These are phyloP conservation scores for Lablab purpureus DNA, from an alignment of 306 rosid genomes.

Conservation along the genomic window DNA sequence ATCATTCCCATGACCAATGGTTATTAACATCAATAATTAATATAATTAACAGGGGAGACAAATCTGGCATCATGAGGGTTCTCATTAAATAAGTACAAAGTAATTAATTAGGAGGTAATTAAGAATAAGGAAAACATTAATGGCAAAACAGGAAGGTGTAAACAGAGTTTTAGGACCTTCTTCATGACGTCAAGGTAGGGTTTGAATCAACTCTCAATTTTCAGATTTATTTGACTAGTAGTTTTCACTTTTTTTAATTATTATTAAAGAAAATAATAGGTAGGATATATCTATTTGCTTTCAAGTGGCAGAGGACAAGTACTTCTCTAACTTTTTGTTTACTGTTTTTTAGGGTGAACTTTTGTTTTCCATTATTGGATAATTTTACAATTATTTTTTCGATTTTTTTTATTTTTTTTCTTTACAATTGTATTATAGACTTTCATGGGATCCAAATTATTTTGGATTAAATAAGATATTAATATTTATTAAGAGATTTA, in stretches of 20 bases:
- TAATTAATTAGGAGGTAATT: constrained; percentile 42
- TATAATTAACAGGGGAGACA: constrained; percentile 37
- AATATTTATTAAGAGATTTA: too few relatives aligned
- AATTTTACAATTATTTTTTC: not conserved
- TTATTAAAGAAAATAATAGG: not conserved
- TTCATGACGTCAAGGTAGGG: constrained; percentile 21
- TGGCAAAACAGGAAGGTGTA: constrained; percentile 21
- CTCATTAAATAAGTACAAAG: constrained; percentile 49
- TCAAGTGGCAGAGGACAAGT: not conserved
- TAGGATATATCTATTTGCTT: constrained; percentile 18
- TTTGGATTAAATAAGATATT: too few relatives aligned
- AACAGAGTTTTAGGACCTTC: constrained; percentile 29
- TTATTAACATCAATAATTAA: constrained; percentile 33
- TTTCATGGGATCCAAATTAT: not conserved
- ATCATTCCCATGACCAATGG: constrained; percentile 25
- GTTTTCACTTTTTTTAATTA: not conserved
- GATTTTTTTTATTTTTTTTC: too few relatives aligned
- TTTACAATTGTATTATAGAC: too few relatives aligned
- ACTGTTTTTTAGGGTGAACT: too few relatives aligned
- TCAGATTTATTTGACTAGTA: not conserved
- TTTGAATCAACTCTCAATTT: constrained; percentile 19
- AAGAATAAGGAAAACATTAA: constrained; percentile 22
- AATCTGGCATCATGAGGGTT: constrained; percentile 43
- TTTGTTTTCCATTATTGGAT: not conserved
- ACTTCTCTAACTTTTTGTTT: not conserved